A percentile compares a stretch with the other conserved stretches of the same genome.
These are phyloP conservation scores for Salix suchowensis DNA, from an alignment of 345 rosid genomes.

Conservation along the genomic window DNA sequence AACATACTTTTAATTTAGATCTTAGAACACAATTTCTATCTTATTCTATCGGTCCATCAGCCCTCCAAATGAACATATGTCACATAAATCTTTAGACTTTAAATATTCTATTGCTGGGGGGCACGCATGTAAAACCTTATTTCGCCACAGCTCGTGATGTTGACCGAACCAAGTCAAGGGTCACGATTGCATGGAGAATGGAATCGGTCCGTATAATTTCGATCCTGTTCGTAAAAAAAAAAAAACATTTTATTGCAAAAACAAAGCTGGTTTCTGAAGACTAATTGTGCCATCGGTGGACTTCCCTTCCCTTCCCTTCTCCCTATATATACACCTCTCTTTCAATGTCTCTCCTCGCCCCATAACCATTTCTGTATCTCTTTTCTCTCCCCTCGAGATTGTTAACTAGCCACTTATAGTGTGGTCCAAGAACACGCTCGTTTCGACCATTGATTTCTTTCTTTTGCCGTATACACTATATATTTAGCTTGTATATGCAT, in stretches of 20 bases:
- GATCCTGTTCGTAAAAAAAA: not conserved
- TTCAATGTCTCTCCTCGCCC: not conserved
- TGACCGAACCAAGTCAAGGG: not conserved
- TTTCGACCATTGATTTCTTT: not conserved
- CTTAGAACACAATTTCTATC: no score
- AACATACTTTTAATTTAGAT: no score
- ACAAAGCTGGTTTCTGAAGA: constrained; percentile 3
- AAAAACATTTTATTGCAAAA: not conserved
- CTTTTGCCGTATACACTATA: not conserved
- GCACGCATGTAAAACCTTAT: not conserved
- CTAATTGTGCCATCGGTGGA: not conserved
- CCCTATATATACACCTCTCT: not conserved
- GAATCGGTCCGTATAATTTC: not conserved
- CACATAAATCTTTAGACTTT: not conserved
- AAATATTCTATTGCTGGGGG: not conserved
- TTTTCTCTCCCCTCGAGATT: not conserved
- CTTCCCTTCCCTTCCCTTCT: not conserved
- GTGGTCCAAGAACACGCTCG: no score
- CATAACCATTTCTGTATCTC: not conserved
- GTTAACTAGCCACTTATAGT: not conserved
- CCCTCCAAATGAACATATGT: not conserved
- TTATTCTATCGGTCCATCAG: not conserved
- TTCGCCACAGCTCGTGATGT: not conserved
- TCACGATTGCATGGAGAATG: not conserved
- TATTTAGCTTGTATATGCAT: no score